Conservation (phyloP, 2,329 filamentous ascomycete species). For the Ilyonectria robusta region DNA sequence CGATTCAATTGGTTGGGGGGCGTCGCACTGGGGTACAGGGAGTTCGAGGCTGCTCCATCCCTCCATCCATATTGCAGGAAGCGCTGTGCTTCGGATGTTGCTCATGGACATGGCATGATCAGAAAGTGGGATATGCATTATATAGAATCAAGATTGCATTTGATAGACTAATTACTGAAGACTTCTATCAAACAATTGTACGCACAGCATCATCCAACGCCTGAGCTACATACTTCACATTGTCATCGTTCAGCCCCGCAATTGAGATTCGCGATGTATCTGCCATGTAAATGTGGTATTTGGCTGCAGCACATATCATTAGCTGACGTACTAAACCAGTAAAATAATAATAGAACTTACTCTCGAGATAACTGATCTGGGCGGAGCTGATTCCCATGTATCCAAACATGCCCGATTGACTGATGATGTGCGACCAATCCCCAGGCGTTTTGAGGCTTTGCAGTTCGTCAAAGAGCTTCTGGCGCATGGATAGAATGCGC, state of each 20-base stretch:
- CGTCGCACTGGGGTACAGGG: neutral
- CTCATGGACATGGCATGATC: neutral
- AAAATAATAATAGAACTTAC: neutral
- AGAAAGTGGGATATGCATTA: too few species aligned
- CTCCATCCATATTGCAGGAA: neutral
- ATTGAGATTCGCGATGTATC: constrained; percentile 27
- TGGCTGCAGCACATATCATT: neutral
- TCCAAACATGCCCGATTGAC: constrained; percentile 57
- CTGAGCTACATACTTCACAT: constrained; percentile 24
- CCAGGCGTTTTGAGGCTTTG: constrained; percentile 49
- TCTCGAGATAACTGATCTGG: constrained; percentile 15
- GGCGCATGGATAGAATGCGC: constrained; percentile 53
- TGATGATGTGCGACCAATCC: constrained; percentile 52
- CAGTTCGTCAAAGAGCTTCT: constrained; percentile 50
- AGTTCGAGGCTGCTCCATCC: neutral
- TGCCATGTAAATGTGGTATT: constrained; percentile 30
- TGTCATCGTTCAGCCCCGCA: constrained; percentile 26
- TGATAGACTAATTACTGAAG: too few species aligned
- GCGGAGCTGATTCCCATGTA: constrained; percentile 60
- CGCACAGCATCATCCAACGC: constrained; percentile 24
- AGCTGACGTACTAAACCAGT: neutral
- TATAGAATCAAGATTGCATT: neutral
- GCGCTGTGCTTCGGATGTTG: neutral
- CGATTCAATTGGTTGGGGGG: neutral
- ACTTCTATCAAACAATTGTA: neutral